Conservation (phyloP, 192 early-diverging fungal species). For the Backusella australiensis region DNA sequence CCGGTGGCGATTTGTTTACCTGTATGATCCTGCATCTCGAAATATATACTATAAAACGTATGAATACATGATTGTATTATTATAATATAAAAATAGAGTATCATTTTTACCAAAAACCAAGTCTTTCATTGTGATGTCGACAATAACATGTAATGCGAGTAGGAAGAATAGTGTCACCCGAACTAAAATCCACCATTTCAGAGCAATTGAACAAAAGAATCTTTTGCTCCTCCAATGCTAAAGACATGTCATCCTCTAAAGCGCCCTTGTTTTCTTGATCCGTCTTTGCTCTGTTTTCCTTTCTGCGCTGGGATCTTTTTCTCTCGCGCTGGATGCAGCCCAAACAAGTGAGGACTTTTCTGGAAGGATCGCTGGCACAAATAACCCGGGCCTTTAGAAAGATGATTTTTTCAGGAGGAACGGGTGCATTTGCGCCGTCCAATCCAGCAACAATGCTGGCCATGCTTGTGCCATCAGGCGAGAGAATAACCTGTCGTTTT, state of each 20-base stretch:
- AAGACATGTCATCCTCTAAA: slow-evolving; percentile 54
- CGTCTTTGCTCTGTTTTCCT: slow-evolving; percentile 42
- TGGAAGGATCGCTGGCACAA: slow-evolving; percentile 80
- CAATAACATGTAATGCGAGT: slow-evolving; percentile 98
- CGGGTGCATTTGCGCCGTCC: slow-evolving; percentile 25
- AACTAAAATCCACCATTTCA: slow-evolving; percentile 83
- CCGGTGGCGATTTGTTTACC: slow-evolving; percentile 75
- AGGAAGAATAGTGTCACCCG: slow-evolving; percentile 87
- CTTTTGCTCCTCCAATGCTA: slow-evolving; percentile 73
- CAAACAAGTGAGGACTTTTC: slow-evolving; percentile 74
- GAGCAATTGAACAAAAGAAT: slow-evolving; percentile 90
- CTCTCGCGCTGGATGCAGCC: slow-evolving; percentile 85
- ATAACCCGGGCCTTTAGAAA: slow-evolving; percentile 79
- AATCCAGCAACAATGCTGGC: slow-evolving; percentile 15
- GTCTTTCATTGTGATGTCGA: slow-evolving; percentile 91
- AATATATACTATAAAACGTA: slow-evolving; percentile 56
- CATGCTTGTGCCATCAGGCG: slow-evolving; percentile 6
- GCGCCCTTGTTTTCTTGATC: slow-evolving; percentile 5
- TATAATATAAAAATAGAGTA: not conserved
- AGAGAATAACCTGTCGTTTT: slow-evolving; percentile 27
- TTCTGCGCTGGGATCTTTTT: slow-evolving; percentile 63
- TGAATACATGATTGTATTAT: not conserved
- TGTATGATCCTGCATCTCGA: slow-evolving; percentile 72
- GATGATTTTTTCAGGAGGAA: slow-evolving; percentile 41
- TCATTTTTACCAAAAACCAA: slow-evolving; percentile 70